Base-by-base conservation (phyloP, 78 protist genomes). In the Dictyostelium brefeldianum region DNA sequence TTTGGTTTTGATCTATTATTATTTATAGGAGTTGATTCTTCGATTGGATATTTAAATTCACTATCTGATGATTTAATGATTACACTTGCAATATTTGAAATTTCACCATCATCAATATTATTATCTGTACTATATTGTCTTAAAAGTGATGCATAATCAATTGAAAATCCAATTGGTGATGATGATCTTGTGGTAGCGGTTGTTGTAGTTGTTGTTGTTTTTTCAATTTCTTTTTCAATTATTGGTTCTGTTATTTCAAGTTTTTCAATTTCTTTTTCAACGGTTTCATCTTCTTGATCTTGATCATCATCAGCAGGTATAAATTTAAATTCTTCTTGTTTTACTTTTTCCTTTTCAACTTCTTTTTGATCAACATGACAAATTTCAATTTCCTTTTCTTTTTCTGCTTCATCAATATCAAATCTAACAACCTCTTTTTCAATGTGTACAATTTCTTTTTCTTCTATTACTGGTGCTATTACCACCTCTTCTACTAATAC, bases 61-160 rank as follows among this genome's bases (percentile, higher is more conserved):
- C 43, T 36, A 20, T 20, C 20, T 7, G 18, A n/a, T 6, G 65
- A 18, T 56, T n/a, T 9, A 9, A 25, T 62, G 1, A 62, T 62
- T 8, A 62, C 71, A 62, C 41, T 62, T 25, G 71, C 71, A 27
- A 62, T 62, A 27, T 62, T 62, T 62, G 71, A 62, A 62, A 62
- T 62, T 62, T 62, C 71, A 27, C 25, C 8, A 25, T 25, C 71
- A 27, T 62, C 71, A 62, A 62, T 62, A 62, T 62, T 62, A 62
- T 62, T 62, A 25, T 62, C 71, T 0, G 71, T 62, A 62, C 71
- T 62, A 27, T 62, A 62, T 62, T 62, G 71, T 62, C 25, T 62
- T 62, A 62, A 27, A n/a, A 62, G 27, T 62, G 71, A 62, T 62
- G 71, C 71, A 62, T 62, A 62, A 62, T 62, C 71, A 62, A 62